phyloP scores from a whole-genome alignment of 78 protist species.

The Dictyostelium firmibasis region DNA sequence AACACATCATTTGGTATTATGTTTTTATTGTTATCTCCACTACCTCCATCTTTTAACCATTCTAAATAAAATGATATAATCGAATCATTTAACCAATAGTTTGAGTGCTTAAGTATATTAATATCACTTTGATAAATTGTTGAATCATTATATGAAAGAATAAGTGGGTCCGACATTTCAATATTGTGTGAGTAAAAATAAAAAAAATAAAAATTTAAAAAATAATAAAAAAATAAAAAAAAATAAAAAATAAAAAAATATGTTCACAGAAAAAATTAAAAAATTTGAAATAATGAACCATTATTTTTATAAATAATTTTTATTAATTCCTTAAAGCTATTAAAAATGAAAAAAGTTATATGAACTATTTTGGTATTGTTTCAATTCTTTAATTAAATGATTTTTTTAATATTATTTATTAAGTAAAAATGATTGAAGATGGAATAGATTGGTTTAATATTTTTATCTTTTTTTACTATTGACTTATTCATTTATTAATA shows the following conservation, averaged over 20 bases:
- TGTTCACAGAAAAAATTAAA: too few relatives aligned
- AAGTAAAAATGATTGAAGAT: too few relatives aligned
- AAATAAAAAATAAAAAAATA: background rate
- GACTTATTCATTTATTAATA: too few relatives aligned
- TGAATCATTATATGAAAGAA: constrained; percentile 38
- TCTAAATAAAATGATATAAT: constrained; percentile 51
- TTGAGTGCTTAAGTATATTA: background rate
- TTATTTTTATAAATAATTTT: too few relatives aligned
- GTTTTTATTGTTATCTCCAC: background rate
- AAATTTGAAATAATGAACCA: too few relatives aligned
- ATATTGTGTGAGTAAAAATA: background rate
- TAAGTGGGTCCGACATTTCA: background rate
- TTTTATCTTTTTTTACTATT: too few relatives aligned
- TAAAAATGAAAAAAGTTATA: too few relatives aligned
- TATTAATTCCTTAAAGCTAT: too few relatives aligned
- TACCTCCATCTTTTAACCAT: constrained; percentile 9
- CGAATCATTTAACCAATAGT: constrained; percentile 64
- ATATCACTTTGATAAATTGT: constrained; percentile 44
- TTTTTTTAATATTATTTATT: too few relatives aligned
- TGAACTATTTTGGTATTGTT: too few relatives aligned
- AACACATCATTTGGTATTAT: background rate
- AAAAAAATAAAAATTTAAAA: background rate
- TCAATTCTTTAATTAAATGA: too few relatives aligned
- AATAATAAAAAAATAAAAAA: background rate
- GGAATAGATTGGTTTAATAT: too few relatives aligned